Evolutionary conservation across 164 flowering plant genomes (phyloP).

Genomic region (Sedum album): DNA sequence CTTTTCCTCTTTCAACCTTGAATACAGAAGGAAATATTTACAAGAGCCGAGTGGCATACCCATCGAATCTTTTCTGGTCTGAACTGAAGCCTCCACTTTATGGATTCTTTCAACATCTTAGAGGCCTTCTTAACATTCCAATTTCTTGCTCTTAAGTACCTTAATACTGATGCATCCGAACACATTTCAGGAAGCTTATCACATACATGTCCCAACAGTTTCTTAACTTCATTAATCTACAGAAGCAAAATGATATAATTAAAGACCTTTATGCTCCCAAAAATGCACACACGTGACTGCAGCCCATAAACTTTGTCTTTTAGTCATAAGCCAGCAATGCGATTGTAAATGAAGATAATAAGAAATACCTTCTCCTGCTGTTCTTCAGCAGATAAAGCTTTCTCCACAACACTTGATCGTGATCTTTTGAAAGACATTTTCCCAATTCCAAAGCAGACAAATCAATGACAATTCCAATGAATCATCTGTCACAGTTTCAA

Average conservation of each 20-base stretch:
- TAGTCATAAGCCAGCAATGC: too few relatives aligned
- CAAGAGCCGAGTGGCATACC: constrained; percentile 27
- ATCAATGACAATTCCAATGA: neutral
- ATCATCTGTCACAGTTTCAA: neutral
- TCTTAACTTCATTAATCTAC: constrained; percentile 33
- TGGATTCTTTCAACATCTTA: constrained; percentile 52
- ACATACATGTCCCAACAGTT: constrained; percentile 23
- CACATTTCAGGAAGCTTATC: constrained; percentile 24
- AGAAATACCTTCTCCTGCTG: constrained; percentile 36
- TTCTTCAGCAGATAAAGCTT: constrained; percentile 21
- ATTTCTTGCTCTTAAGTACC: constrained; percentile 50
- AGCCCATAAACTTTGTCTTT: too few relatives aligned
- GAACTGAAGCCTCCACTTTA: constrained; percentile 50
- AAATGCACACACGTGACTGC: too few relatives aligned
- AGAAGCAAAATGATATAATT: neutral
- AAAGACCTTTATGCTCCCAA: neutral
- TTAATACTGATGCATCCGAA: constrained; percentile 41
- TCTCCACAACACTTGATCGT: constrained; percentile 15
- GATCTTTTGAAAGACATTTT: constrained; percentile 20
- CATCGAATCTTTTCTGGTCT: constrained; percentile 55
- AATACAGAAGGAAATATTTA: neutral
- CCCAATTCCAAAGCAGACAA: neutral
- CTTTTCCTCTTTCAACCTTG: neutral
- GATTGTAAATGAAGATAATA: neutral
- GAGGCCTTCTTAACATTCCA: constrained; percentile 50